Evolutionary conservation across 78 protist genomes (phyloP), one percentile per base, ranked within the genome.

Genomic region (Dictyostelium firmibasis): DNA sequence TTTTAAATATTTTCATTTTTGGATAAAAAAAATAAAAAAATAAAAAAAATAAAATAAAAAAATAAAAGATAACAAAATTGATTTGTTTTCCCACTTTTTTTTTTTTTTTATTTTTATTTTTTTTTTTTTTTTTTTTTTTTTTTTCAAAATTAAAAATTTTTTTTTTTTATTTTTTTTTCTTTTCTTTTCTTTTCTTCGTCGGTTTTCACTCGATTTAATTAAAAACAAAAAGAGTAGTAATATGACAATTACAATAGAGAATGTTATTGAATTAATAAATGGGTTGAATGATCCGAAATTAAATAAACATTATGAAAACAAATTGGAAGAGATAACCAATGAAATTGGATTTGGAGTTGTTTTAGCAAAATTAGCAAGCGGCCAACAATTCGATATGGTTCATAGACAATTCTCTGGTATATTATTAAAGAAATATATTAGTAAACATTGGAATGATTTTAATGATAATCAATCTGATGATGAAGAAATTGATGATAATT

Each of bases 401-500:
- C 20, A 57, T 47, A 53, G 93, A 64, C 93, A 87, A 62, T 33
- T 78, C 8, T 53, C 93, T 13, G 36, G 25, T 14, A 38, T 87
- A 13, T 1, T 87, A 2, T 50, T 87, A 33, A 87, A 87, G 29
- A 76, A 78, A 20, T 43, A 27, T 41, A 78, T 87, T 11, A 16
- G 44, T 33, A 57, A 87, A 64, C 75, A 78, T 62, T 87, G 93
- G 93, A 70, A 29, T 70, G 77, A 31, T 7, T 6, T 25, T 64
- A 25, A 25, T 50, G 91, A 69, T 4, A n/a, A 25, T 13, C 41
- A 6, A 20, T 20, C 11, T 38, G 53, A 36, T 38, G 53, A 36
- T 11, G 57, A 16, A 20, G 82, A 36, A 35, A 50, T 7, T 27
- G 53, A 75, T 4, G 31, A 78, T 13, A 25, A 78, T 78, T 8